A percentile compares a stretch with the other conserved stretches of the same genome.
Conservation (phyloP, 306 rosid genomes). For the Pachyrhizus erosus region DNA sequence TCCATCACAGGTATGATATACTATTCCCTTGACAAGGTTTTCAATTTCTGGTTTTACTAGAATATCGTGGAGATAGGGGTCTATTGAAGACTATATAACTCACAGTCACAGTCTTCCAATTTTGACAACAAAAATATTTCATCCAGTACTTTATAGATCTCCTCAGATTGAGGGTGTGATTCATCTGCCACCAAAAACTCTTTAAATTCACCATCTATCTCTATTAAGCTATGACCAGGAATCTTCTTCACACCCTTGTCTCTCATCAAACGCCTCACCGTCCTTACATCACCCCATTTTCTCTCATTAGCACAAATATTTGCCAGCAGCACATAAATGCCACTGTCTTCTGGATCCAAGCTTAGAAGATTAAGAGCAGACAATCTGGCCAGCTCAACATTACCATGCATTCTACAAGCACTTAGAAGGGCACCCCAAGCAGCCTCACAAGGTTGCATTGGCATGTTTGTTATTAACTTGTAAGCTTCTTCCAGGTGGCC, state of each 20-base stretch:
- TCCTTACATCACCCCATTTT: slow-evolving; percentile 75
- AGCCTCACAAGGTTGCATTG: slow-evolving; percentile 71
- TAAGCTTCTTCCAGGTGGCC: slow-evolving; percentile 75
- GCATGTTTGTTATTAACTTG: slow-evolving; percentile 66
- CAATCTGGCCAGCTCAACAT: slow-evolving; percentile 69
- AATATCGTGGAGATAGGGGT: not conserved
- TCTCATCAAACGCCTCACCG: slow-evolving; percentile 74
- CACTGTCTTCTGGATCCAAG: slow-evolving; percentile 77
- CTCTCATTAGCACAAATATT: slow-evolving; percentile 62
- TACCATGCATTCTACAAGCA: slow-evolving; percentile 72
- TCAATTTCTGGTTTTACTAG: not conserved
- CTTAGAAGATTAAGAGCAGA: slow-evolving; percentile 61
- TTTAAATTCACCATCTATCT: slow-evolving; percentile 62
- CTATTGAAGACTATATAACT: slow-evolving; percentile 34
- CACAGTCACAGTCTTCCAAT: slow-evolving; percentile 41
- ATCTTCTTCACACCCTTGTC: slow-evolving; percentile 76
- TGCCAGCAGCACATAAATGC: slow-evolving; percentile 65
- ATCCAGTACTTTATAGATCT: slow-evolving; percentile 58
- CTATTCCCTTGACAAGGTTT: not conserved
- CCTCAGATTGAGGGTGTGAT: slow-evolving; percentile 68
- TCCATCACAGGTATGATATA: not conserved
- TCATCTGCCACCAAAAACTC: slow-evolving; percentile 80
- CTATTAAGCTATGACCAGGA: slow-evolving; percentile 78
- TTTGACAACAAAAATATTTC: slow-evolving; percentile 53
- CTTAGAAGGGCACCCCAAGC: slow-evolving; percentile 86